These are phyloP conservation scores for Spergularia bocconei DNA, from an alignment of 148 eudicot species.

Conservation along the genomic window DNA sequence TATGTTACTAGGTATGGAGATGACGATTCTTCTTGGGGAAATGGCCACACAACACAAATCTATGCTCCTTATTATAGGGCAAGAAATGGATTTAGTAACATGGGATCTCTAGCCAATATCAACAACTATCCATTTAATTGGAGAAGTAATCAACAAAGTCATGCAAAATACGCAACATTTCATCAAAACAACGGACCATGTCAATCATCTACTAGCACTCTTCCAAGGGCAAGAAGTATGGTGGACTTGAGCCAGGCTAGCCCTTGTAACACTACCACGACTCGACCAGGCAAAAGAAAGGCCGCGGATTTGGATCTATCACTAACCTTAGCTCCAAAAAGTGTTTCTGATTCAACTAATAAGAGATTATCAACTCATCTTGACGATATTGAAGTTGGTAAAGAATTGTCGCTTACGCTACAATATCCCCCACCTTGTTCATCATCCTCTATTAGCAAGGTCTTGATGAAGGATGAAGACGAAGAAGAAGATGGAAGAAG, in stretches of 20 bases:
- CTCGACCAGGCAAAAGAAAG: conserved; percentile 37
- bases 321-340: conserved; percentile 32
- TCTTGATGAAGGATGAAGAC: neutral
- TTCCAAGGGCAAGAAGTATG: conserved; percentile 13
- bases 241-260: conserved; percentile 11
- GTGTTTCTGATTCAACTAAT: conserved; percentile 10
- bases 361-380: neutral
- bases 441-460: conserved; percentile 15
- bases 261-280: neutral
- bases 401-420: conserved; percentile 32
- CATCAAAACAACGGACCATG: conserved; percentile 1
- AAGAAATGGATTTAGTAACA: conserved; percentile 16
- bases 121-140: conserved; percentile 28
- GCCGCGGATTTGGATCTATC: conserved; percentile 47
- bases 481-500: conserved; percentile 24
- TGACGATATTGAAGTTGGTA: conserved; percentile 16
- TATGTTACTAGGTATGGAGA: conserved; percentile 30
- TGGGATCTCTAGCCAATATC: neutral
- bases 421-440: conserved; percentile 20
- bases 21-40: conserved; percentile 30
- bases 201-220: conserved; percentile 3
- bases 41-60: conserved; percentile 17
- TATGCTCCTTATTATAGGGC: conserved; percentile 25
- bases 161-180: conserved; percentile 7
- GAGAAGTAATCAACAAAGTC: conserved; percentile 22